Conservation (phyloP, 257 asterid genomes). For the Ehretia macrophylla region DNA sequence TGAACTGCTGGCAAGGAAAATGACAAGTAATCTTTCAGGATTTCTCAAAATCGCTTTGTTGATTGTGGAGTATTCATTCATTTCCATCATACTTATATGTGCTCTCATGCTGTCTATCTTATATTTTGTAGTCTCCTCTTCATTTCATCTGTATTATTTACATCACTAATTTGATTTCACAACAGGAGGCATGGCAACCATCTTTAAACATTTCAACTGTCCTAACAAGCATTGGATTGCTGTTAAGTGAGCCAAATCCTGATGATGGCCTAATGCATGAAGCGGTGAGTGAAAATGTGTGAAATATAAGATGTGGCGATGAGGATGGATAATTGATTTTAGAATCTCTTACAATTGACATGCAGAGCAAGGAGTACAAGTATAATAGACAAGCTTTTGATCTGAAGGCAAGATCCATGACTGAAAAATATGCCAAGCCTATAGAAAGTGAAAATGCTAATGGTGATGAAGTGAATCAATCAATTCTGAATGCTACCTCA, state of each 20-base stretch:
- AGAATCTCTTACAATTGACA: conserved; percentile 11
- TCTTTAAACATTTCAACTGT: conserved; percentile 84
- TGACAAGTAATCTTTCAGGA: neutral
- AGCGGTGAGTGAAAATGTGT: conserved; percentile 63
- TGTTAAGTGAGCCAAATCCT: conserved; percentile 82
- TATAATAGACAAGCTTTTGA: conserved; percentile 73
- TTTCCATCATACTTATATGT: conserved; percentile 49
- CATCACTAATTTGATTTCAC: neutral
- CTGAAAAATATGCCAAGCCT: conserved; percentile 58
- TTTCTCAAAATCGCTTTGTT: neutral
- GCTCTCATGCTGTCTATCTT: conserved; percentile 17
- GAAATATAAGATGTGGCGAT: conserved; percentile 1
- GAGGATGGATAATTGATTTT: conserved; percentile 9
- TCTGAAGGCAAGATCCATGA: conserved; percentile 76
- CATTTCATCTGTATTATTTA: neutral
- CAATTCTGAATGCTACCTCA: conserved; percentile 24
- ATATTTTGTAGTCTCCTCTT: conserved; percentile 40
- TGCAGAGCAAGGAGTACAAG: conserved; percentile 85
- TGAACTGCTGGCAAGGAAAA: conserved; percentile 40
- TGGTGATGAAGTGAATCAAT: conserved; percentile 25
- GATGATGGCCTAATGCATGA: conserved; percentile 94
- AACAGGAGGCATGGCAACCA: conserved; percentile 92
- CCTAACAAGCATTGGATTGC: conserved; percentile 71
- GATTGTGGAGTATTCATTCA: neutral
- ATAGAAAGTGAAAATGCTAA: conserved; percentile 31